Conservation (phyloP, 345 rosid genomes). For the Pistacia atlantica region DNA sequence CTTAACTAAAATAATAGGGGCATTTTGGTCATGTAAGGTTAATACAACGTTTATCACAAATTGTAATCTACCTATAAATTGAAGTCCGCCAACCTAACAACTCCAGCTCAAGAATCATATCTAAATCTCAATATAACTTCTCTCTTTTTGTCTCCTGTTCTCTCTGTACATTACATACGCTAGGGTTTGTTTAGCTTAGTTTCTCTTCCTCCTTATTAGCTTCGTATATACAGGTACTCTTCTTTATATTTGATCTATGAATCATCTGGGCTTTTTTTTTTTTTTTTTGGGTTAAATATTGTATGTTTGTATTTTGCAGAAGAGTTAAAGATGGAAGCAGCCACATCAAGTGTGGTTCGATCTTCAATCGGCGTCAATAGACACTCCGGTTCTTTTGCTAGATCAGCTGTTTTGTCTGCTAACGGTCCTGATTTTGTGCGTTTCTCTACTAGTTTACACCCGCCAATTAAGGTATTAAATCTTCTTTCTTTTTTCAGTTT, state of each 20-base stretch:
- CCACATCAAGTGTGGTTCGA: constrained; percentile 36
- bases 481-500: not conserved
- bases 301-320: constrained; percentile 3
- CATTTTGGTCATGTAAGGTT: not conserved
- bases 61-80: not conserved
- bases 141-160: too few species aligned
- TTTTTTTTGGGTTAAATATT: not conserved
- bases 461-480: constrained; percentile 34
- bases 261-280: not conserved
- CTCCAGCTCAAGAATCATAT: not conserved
- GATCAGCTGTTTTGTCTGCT: constrained; percentile 45
- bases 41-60: not conserved
- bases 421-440: constrained; percentile 34
- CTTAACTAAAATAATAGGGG: not conserved
- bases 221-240: not conserved
- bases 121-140: not conserved
- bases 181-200: not conserved
- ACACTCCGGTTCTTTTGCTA: constrained; percentile 31
- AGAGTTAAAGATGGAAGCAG: constrained; percentile 46
- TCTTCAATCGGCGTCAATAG: constrained; percentile 31
- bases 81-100: not conserved
- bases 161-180: not conserved
- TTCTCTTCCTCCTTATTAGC: not conserved
- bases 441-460: constrained; percentile 30
- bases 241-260: not conserved